phyloP scores from a whole-genome alignment of 495 filamentous ascomycete species.

The Podospora sp. region DNA sequence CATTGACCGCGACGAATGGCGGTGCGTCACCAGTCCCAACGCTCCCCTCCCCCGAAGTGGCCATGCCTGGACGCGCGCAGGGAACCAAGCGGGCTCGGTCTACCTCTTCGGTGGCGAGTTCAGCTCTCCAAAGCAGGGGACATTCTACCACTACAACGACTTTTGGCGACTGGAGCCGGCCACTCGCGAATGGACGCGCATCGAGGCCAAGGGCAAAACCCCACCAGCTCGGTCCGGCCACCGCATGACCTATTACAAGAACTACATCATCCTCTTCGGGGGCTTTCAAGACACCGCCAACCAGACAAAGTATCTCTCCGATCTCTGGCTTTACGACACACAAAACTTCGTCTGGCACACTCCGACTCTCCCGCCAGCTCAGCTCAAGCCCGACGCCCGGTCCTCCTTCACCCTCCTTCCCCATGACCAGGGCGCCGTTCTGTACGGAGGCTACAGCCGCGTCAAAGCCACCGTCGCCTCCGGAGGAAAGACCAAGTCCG shows the following conservation, averaged over 20 bases:
- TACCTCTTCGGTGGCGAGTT: constrained; percentile 88
- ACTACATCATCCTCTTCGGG: constrained; percentile 47
- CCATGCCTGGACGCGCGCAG: constrained; percentile 88
- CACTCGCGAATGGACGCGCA: constrained; percentile 82
- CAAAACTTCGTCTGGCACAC: constrained; percentile 74
- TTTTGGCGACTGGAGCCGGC: constrained; percentile 90
- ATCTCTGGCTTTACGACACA: constrained; percentile 66
- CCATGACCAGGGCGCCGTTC: constrained; percentile 81
- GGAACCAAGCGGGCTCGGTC: constrained; percentile 74
- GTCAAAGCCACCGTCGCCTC: constrained; percentile 67
- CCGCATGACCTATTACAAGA: constrained; percentile 91
- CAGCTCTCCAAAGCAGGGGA: constrained; percentile 83
- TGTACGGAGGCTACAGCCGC: constrained; percentile 92
- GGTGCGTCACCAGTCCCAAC: constrained; percentile 84
- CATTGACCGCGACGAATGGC: constrained; percentile 85
- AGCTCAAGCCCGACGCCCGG: constrained; percentile 84
- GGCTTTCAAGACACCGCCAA: constrained; percentile 94
- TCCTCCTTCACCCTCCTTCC: constrained; percentile 90
- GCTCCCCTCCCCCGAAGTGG: constrained; percentile 88
- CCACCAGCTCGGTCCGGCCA: constrained; percentile 92
- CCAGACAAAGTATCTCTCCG: constrained; percentile 83
- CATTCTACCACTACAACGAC: constrained; percentile 98
- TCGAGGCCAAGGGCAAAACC: constrained; percentile 84
- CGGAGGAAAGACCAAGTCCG: constrained; percentile 54
- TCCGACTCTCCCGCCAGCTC: constrained; percentile 68